phyloP scores from a whole-genome alignment of 352 stramenopile species.

The Phytophthora pluvialis region DNA sequence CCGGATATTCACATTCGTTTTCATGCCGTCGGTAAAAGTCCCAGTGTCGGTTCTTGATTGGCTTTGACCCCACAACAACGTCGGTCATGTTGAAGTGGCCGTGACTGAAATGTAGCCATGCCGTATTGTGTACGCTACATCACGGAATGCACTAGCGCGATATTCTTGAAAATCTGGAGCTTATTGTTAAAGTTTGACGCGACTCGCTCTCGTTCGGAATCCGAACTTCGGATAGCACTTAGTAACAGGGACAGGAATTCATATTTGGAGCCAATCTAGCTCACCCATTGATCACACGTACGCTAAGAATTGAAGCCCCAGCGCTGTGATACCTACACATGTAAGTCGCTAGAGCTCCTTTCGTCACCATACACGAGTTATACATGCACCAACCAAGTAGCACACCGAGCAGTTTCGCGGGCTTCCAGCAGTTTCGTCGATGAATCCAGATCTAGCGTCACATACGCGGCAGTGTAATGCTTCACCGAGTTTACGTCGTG shows the following conservation, averaged over 20 bases:
- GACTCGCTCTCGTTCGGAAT: no score
- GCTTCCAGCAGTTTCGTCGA: slow-evolving; percentile 8
- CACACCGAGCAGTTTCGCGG: neutral
- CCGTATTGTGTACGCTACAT: neutral
- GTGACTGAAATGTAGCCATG: neutral
- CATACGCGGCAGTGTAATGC: neutral
- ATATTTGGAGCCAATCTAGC: neutral
- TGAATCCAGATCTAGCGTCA: neutral
- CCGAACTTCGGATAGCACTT: no score
- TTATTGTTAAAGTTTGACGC: slow-evolving; percentile 5
- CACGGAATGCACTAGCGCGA: neutral
- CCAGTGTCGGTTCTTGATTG: no score
- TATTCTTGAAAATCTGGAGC: neutral
- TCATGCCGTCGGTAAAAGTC: no score
- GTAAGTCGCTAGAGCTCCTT: no score
- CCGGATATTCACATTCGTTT: no score
- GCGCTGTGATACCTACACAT: no score
- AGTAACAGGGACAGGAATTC: neutral
- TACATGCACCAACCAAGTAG: neutral
- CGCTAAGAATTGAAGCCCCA: no score
- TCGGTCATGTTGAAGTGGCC: no score
- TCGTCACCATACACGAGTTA: no score
- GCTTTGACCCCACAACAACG: no score
- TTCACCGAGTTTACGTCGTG: neutral
- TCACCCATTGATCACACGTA: no score